Base-by-base conservation (phyloP, 768 basidiomycete species). In the Rhodosporidiobolus odoratus region DNA sequence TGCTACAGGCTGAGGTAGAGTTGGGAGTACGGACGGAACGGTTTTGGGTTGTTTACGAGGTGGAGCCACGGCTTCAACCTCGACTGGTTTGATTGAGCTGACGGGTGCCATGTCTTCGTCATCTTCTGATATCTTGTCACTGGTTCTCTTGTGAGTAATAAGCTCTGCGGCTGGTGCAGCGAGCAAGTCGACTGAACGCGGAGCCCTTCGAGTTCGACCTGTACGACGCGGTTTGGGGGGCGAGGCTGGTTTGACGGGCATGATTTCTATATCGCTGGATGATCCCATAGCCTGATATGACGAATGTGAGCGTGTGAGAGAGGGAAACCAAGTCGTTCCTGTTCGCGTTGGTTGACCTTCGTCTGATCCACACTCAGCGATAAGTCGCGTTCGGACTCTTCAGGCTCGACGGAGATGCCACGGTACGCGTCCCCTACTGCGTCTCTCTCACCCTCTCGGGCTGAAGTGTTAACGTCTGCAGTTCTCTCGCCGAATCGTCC, bases 261-360 rank as follows among this genome's bases (percentile, higher is more conserved):
- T 83, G 63, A 85, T 83, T 1, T 90, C 91, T 23, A 91, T 23
- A 30, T 69, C 68, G 50, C 50, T 56, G 3, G 68, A 69, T 0
- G 68, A 69, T 13, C 48, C 35, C 65, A 65, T 65, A n/a, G n/a
- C n/a, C n/a, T 8, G 13, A 37, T 35, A 27, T 32, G 23, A 8
- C 17, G 32, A 2, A 35, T 9, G n/a, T 21, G 58, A 30, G 58
- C 21, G 25, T n/a, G 32, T 7, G 25, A 37, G 27, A 38, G 58
- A 43, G 30, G 27, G n/a, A n/a, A n/a, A n/a, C n/a, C n/a, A n/a
- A n/a, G n/a, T n/a, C n/a, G n/a, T n/a, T n/a, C n/a, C n/a, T n/a
- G n/a, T n/a, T n/a, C n/a, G n/a, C n/a, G n/a, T n/a, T n/a, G n/a
- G n/a, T n/a, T n/a, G n/a, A n/a, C n/a, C n/a, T n/a, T n/a, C n/a